Conservation (phyloP, 1,284 basidiomycete genomes). For the Chondrostereum purpureum region DNA sequence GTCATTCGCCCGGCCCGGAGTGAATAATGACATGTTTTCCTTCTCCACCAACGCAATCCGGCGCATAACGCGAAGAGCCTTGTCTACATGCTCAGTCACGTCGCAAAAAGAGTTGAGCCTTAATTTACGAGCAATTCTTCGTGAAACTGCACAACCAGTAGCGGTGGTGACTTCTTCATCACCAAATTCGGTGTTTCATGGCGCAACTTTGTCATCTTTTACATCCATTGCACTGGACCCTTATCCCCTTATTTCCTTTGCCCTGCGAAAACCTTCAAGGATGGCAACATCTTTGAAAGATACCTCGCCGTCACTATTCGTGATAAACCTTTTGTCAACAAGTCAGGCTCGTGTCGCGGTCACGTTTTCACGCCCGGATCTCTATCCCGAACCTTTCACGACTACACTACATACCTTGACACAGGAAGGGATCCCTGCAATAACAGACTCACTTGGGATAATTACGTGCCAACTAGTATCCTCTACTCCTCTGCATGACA, state of each 20-base stretch:
- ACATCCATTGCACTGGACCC: slow-evolving; percentile 88
- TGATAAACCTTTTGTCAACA: slow-evolving; percentile 65
- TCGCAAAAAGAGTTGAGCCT: no score
- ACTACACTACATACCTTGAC: slow-evolving; percentile 35
- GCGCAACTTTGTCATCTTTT: slow-evolving; percentile 89
- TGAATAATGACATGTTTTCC: no score
- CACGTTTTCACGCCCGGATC: slow-evolving; percentile 58
- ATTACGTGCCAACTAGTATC: slow-evolving; percentile 46
- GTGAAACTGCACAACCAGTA: slow-evolving; percentile 58
- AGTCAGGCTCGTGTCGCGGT: slow-evolving; percentile 49
- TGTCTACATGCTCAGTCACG: no score
- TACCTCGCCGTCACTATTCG: slow-evolving; percentile 39
- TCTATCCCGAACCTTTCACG: slow-evolving; percentile 51
- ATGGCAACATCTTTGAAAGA: slow-evolving; percentile 59
- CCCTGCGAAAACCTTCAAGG: slow-evolving; percentile 81
- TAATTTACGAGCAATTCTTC: slow-evolving; percentile 35
- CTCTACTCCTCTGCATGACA: slow-evolving; percentile 33
- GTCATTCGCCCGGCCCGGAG: no score
- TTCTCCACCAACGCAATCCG: no score
- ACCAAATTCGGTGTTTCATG: slow-evolving; percentile 47
- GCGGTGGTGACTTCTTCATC: slow-evolving; percentile 41
- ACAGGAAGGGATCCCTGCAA: slow-evolving; percentile 48
- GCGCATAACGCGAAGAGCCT: no score
- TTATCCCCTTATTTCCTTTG: slow-evolving; percentile 80
- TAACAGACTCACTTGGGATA: slow-evolving; percentile 52